Conservation (phyloP, 345 rosid species). For the Psidium friedrichsthalianum region DNA sequence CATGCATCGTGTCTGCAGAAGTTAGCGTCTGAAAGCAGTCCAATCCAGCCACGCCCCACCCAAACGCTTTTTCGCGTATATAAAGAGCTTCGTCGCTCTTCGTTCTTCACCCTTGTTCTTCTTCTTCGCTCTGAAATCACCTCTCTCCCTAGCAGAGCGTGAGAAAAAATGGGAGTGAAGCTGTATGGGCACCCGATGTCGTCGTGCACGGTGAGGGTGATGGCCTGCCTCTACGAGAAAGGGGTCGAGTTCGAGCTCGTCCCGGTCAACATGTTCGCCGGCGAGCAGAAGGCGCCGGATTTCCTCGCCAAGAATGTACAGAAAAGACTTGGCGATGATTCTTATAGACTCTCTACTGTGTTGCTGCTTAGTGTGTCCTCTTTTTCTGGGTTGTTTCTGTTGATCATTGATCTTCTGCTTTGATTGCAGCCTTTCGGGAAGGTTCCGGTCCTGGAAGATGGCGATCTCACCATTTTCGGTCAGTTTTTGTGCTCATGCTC, state of each 20-base stretch:
- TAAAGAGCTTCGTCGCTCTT: not conserved
- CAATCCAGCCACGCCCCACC: not conserved
- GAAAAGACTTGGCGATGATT: not conserved
- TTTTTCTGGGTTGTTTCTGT: not conserved
- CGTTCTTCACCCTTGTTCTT: not conserved
- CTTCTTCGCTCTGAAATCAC: not conserved
- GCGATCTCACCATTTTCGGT: slow-evolving; percentile 69
- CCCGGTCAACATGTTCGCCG: slow-evolving; percentile 50
- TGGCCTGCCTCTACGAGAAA: slow-evolving; percentile 66
- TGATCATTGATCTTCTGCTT: not conserved
- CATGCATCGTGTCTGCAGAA: not conserved
- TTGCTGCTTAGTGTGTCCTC: not conserved
- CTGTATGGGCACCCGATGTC: slow-evolving; percentile 63
- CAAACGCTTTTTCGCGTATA: not conserved
- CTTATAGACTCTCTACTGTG: not conserved
- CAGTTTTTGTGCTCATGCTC: not conserved
- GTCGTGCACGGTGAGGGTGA: slow-evolving; percentile 51
- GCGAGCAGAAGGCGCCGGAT: slow-evolving; percentile 51
- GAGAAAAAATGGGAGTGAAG: slow-evolving; percentile 38
- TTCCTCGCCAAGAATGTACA: slow-evolving; percentile 56
- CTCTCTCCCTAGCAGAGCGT: not conserved
- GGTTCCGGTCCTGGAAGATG: slow-evolving; percentile 80
- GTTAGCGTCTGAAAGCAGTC: not conserved
- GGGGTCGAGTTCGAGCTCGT: slow-evolving; percentile 56
- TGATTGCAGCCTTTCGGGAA: slow-evolving; percentile 70